Conservation (phyloP, 1,284 basidiomycete species). For the Moesziomyces sp. region DNA sequence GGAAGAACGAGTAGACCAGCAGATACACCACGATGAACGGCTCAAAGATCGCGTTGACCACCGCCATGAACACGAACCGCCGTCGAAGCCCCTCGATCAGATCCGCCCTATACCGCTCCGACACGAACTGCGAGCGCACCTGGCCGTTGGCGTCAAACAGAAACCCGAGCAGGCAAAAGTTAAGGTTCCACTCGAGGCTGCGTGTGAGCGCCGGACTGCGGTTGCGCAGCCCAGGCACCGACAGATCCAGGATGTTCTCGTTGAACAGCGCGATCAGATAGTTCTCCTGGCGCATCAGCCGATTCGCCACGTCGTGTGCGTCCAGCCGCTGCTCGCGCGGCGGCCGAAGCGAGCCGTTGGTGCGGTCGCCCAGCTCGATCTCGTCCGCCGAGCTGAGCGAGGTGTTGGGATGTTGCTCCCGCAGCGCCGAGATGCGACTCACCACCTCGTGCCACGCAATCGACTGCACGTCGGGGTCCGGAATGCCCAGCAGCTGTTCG, state of each 20-base stretch:
- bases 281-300: slow-evolving; percentile 97
- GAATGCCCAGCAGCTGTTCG: slow-evolving; percentile 73
- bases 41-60: slow-evolving; percentile 91
- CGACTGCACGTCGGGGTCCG: slow-evolving; percentile 88
- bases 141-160: slow-evolving; percentile 87
- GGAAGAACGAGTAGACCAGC: slow-evolving; percentile 97
- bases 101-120: slow-evolving; percentile 79
- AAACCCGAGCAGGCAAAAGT: slow-evolving; percentile 93
- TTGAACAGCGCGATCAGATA: slow-evolving; percentile 98
- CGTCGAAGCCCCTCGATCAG: slow-evolving; percentile 83
- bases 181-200: slow-evolving; percentile 93
- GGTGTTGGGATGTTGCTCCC: slow-evolving; percentile 55
- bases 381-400: slow-evolving; percentile 56
- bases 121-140: slow-evolving; percentile 89
- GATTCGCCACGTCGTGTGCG: slow-evolving; percentile 94
- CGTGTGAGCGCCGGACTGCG: slow-evolving; percentile 79
- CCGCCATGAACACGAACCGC: slow-evolving; percentile 94
- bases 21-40: slow-evolving; percentile 98
- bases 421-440: slow-evolving; percentile 74
- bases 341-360: slow-evolving; percentile 40
- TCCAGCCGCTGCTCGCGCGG: slow-evolving; percentile 70
- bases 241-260: slow-evolving; percentile 90
- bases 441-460: slow-evolving; percentile 97
- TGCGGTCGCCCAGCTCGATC: slow-evolving; percentile 68
- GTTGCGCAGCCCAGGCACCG: slow-evolving; percentile 72